Percentiles rank a stretch among this genome's conserved stretches.
These are phyloP conservation scores for Hypericum androsaemum DNA, from an alignment of 345 rosid species.

Conservation along the genomic window DNA sequence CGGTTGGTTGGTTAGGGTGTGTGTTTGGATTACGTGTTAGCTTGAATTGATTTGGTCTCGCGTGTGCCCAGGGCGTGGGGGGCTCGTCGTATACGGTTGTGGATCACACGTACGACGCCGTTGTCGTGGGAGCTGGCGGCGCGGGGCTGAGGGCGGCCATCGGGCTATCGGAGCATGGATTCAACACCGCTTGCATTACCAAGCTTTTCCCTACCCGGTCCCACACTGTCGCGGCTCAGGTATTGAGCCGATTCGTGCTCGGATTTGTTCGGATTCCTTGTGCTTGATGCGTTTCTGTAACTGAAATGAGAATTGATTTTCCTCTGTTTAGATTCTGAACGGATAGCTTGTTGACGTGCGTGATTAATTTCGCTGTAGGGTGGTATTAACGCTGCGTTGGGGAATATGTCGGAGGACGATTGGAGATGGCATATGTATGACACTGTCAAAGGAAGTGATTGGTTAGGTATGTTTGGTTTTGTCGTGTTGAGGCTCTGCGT, in stretches of 20 bases:
- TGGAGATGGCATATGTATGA: conserved; percentile 99
- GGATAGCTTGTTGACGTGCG: too few relatives aligned
- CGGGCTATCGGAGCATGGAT: conserved; percentile 98
- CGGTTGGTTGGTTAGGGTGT: too few relatives aligned
- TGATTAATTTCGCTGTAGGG: conserved; percentile 39
- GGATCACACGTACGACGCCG: conserved; percentile 93
- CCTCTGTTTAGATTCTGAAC: too few relatives aligned
- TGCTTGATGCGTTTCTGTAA: too few relatives aligned
- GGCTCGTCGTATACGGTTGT: conserved; percentile 65
- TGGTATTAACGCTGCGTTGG: conserved; percentile 97
- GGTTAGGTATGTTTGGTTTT: conserved; percentile 56
- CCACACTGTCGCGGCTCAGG: conserved; percentile 99
- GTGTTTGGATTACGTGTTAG: too few relatives aligned
- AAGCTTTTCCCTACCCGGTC: conserved; percentile 97
- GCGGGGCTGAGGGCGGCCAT: conserved; percentile 96
- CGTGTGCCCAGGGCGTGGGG: conserved; percentile 28
- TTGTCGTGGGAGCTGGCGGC: conserved; percentile 98
- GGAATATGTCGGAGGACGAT: conserved; percentile 96
- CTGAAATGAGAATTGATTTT: too few relatives aligned
- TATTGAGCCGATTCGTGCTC: conserved; percentile 9
- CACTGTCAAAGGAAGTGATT: conserved; percentile 98
- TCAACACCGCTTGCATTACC: conserved; percentile 95
- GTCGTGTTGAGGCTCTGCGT: neutral
- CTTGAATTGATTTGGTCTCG: too few relatives aligned
- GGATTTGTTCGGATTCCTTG: neutral